Base-by-base conservation (phyloP, 306 rosid species). In the Glycyrrhiza uralensis region DNA sequence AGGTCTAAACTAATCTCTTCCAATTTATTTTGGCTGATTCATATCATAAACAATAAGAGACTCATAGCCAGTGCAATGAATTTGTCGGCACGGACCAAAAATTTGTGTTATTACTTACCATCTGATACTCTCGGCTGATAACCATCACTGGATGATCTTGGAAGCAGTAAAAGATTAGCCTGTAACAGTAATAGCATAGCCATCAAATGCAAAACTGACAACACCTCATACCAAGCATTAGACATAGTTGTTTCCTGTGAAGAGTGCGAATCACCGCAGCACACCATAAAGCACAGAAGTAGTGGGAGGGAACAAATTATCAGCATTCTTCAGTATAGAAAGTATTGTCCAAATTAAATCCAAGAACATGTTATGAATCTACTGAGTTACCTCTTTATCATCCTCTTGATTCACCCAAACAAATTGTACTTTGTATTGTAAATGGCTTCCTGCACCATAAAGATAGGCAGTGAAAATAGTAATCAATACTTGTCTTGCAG, bases 381-480 rank as follows among this genome's bases (percentile, higher is more conserved):
- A 2, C 36, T 33, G 58, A 72, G 6, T 63, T 44, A 91, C 98
- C 97, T 94, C 97, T 66, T 84, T 83, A 5, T 91, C 96, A 76
- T 94, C 98, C 79, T 94, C 98, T 83, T 94, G 96, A 84, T 94
- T 94, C 55, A 94, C 78, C 98, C 98, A 94, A 51, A 74, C 77
- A 89, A 87, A 94, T 71, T 86, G 92, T 57, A 89, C 91, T 84
- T 84, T 91, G 82, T 87, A 85, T 58, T 94, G 96, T 69, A 94
- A 92, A 79, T 94, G 96, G 83, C 86, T 91, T 84, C 98, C 98
- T 94, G 76, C 71, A 88, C 67, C 69, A 33, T 50, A 82, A 46
- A 82, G 47, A 77, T 35, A 70, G 67, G 28, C 55, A 36, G 35
- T 24, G 33, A 56, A n/a, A n/a, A n/a, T n/a, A n/a, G n/a, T 33